Percentiles rank a stretch among this genome's conserved stretches.
These are phyloP conservation scores for Bacidia gigantensis DNA, from an alignment of 495 filamentous ascomycete genomes.

Conservation along the genomic window DNA sequence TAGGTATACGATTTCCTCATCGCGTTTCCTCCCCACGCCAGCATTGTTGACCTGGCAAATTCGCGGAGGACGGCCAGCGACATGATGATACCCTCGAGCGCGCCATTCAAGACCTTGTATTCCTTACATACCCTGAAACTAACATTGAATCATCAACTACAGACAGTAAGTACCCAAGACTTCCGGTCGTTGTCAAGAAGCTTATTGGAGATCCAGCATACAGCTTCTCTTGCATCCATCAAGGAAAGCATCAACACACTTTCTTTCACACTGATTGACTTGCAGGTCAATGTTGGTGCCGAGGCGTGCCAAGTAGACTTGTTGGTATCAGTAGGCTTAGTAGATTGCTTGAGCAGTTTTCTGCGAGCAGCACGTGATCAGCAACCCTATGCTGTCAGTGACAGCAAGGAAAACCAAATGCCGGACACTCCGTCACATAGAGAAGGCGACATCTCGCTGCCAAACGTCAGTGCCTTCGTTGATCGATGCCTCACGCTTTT, in stretches of 20 bases:
- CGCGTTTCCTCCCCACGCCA: conserved; percentile 56
- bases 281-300: conserved; percentile 5
- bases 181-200: not conserved
- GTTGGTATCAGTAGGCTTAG: conserved; percentile 14
- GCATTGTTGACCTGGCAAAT: conserved; percentile 43
- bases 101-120: conserved; percentile 64
- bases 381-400: not conserved
- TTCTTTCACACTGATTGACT: conserved; percentile 26
- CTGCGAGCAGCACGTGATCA: conserved; percentile 17
- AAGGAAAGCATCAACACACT: conserved; percentile 32
- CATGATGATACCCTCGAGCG: conserved; percentile 51
- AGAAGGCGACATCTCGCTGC: conserved; percentile 11
- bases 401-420: not conserved
- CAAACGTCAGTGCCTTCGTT: conserved; percentile 18
- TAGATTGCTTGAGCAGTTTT: conserved; percentile 22
- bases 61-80: conserved; percentile 36
- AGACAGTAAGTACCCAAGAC: conserved; percentile 20
- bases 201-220: not conserved
- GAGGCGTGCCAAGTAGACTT: conserved; percentile 11
- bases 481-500: conserved; percentile 16
- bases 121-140: conserved; percentile 48
- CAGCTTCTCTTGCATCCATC: conserved; percentile 16
- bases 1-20: conserved; percentile 63
- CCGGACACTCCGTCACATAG: conserved; percentile 3
- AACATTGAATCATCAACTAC: conserved; percentile 31